Evolutionary conservation across 1,284 basidiomycete genomes (phyloP), one percentile per base, ranked within the genome.

Genomic region (Wallemia ichthyophaga): DNA sequence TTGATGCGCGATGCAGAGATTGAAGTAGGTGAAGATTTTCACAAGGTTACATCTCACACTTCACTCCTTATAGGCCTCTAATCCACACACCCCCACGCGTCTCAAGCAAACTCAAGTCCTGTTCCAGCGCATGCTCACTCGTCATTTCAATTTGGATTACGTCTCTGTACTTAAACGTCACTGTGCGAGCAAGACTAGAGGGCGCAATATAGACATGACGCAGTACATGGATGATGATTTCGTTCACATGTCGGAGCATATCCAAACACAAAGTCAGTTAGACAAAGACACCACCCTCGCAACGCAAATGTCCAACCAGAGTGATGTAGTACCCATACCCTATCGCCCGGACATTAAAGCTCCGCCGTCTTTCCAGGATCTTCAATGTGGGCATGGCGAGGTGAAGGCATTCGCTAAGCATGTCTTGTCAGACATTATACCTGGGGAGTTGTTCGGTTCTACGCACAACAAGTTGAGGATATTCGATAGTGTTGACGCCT

Each of bases 361-460:
- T 21, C 37, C 37, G 11, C 37, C 37, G 3, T 48, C 9, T 48
- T 48, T 48, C n/a, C 37, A 48, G n/a, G 37, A 48, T 21, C n/a
- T 48, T 5, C 13, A 48, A 19, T 48, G 37, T 21, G 7, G 9
- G n/a, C 37, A 48, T 21, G 37, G 5, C 27, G 60, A 85, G 82
- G 82, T 94, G 37, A 79, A 75, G 64, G 74, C 79, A 21, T 92
- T 80, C 69, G 75, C 78, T 2, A 70, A 72, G 0, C 66, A 77
- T 0, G 73, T 83, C 24, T 78, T 86, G 0, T 78, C 78, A 37
- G 67, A 72, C 1, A 75, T 94, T 1, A 77, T 96, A 48, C 84
- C 89, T 0, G 73, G 75, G 19, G 73, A 74, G 2, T 75, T 94
- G 58, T 85, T 87, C 78, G 92, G 92, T 1, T 81, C 78, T 21